A percentile compares a stretch with the other conserved stretches of the same genome.
Conservation (phyloP, 352 stramenopile species). For the Phytopythium chamaehyphon region DNA sequence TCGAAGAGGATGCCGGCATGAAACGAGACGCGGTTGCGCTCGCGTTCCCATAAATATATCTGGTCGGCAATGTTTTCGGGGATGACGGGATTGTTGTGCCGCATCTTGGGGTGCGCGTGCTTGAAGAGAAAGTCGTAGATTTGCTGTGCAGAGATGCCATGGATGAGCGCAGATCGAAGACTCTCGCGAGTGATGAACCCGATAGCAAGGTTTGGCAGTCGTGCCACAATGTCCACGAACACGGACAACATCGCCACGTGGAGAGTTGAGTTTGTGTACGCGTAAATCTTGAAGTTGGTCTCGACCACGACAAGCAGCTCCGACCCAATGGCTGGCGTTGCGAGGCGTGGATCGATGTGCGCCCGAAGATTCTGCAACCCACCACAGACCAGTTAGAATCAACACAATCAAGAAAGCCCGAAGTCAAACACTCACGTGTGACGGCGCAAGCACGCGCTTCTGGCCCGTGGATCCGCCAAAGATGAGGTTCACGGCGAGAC, state of each 20-base stretch:
- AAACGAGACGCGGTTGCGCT: slow-evolving; percentile 87
- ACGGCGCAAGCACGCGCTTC: slow-evolving; percentile 24
- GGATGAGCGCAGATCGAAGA: slow-evolving; percentile 83
- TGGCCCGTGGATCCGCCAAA: slow-evolving; percentile 75
- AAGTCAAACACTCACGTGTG: too few species aligned
- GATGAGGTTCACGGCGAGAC: slow-evolving; percentile 87
- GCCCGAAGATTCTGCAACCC: slow-evolving; percentile 24
- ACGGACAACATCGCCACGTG: slow-evolving; percentile 92
- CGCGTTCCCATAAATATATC: slow-evolving; percentile 89
- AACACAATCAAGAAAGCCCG: not conserved
- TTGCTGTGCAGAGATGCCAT: slow-evolving; percentile 89
- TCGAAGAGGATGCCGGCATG: slow-evolving; percentile 83
- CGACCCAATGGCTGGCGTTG: slow-evolving; percentile 21
- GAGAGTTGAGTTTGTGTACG: slow-evolving; percentile 86
- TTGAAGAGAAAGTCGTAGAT: slow-evolving; percentile 92
- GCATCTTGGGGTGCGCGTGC: slow-evolving; percentile 83
- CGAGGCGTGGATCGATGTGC: slow-evolving; percentile 32
- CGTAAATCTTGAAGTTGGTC: slow-evolving; percentile 92
- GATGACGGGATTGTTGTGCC: slow-evolving; percentile 65
- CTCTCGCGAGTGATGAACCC: slow-evolving; percentile 90
- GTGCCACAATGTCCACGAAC: slow-evolving; percentile 89
- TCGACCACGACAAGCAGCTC: slow-evolving; percentile 79
- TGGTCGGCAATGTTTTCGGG: slow-evolving; percentile 90
- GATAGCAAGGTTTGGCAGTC: slow-evolving; percentile 88
- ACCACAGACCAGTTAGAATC: not conserved